Evolutionary conservation across 495 filamentous ascomycete species (phyloP).

Genomic region (Filosporella fistucella): DNA sequence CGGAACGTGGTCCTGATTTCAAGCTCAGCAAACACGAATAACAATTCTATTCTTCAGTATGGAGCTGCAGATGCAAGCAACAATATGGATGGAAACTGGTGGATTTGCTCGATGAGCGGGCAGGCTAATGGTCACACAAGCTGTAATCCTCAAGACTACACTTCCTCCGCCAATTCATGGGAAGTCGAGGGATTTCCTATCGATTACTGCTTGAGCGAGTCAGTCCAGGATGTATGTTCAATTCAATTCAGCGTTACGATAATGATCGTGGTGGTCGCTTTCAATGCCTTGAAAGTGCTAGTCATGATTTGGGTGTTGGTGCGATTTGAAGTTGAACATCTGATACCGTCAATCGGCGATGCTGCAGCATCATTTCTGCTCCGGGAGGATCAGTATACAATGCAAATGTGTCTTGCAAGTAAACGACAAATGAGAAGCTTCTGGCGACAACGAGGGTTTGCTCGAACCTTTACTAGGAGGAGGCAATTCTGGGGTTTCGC

Average conservation of each 20-base stretch:
- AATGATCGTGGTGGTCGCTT: constrained; percentile 5
- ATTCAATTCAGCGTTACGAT: constrained; percentile 3
- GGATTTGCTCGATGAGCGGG: neutral
- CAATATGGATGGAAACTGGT: neutral
- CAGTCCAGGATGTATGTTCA: neutral
- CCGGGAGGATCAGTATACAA: constrained; percentile 1
- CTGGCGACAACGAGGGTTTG: constrained; percentile 4
- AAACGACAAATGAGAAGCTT: constrained; percentile 4
- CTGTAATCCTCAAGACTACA: neutral
- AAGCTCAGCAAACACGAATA: constrained; percentile 1
- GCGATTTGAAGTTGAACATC: constrained; percentile 4
- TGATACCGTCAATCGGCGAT: constrained; percentile 5
- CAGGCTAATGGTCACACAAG: neutral
- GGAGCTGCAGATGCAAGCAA: neutral
- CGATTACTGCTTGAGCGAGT: constrained; percentile 3
- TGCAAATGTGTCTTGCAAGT: constrained; percentile 8
- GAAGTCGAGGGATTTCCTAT: constrained; percentile 3
- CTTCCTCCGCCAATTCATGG: constrained; percentile 1
- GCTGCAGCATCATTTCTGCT: constrained; percentile 3
- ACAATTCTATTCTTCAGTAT: constrained; percentile 2
- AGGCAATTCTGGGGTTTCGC: neutral
- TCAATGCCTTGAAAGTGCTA: constrained; percentile 5
- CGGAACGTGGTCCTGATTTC: constrained; percentile 1
- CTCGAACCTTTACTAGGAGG: neutral
- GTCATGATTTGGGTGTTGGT: constrained; percentile 8